These are phyloP conservation scores for Ceratocystiopsis sp. DNA, from an alignment of 2,329 filamentous ascomycete species.

Conservation along the genomic window DNA sequence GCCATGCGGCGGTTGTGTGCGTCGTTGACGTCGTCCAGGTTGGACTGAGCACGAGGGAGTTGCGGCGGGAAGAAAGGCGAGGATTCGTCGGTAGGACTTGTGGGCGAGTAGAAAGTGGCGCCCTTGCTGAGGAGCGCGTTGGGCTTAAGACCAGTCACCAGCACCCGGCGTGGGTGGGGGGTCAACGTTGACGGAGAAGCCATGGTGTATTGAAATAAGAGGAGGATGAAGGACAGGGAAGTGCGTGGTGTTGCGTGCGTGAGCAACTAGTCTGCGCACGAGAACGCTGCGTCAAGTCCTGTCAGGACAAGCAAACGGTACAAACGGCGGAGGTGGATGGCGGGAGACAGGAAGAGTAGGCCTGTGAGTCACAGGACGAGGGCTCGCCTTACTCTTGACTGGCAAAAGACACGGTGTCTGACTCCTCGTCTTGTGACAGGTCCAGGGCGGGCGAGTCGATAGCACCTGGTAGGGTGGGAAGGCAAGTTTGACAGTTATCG, in stretches of 20 bases:
- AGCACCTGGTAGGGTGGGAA: too few species aligned
- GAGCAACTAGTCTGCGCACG: too few species aligned
- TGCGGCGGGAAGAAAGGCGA: constrained; percentile 29
- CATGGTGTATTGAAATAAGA: constrained; percentile 3
- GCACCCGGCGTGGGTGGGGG: constrained; percentile 21
- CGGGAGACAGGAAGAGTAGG: too few species aligned
- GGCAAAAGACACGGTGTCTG: too few species aligned
- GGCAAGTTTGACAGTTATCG: too few species aligned
- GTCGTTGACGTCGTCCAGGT: constrained; percentile 54
- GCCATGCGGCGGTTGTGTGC: constrained; percentile 52
- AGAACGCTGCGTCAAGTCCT: too few species aligned
- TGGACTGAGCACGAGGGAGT: constrained; percentile 51
- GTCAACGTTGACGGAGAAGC: constrained; percentile 11
- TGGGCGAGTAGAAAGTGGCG: constrained; percentile 45
- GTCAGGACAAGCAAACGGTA: not conserved
- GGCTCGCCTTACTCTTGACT: too few species aligned
- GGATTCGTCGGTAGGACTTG: constrained; percentile 13
- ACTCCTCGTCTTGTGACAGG: too few species aligned
- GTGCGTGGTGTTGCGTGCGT: too few species aligned
- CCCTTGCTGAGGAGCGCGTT: constrained; percentile 50
- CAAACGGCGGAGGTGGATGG: not conserved
- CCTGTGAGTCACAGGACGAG: too few species aligned
- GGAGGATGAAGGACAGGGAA: too few species aligned
- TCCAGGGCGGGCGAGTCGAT: too few species aligned
- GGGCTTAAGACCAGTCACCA: constrained; percentile 28